Conservation (phyloP, 2,329 filamentous ascomycete genomes). For the Cercospora brassicicola region DNA sequence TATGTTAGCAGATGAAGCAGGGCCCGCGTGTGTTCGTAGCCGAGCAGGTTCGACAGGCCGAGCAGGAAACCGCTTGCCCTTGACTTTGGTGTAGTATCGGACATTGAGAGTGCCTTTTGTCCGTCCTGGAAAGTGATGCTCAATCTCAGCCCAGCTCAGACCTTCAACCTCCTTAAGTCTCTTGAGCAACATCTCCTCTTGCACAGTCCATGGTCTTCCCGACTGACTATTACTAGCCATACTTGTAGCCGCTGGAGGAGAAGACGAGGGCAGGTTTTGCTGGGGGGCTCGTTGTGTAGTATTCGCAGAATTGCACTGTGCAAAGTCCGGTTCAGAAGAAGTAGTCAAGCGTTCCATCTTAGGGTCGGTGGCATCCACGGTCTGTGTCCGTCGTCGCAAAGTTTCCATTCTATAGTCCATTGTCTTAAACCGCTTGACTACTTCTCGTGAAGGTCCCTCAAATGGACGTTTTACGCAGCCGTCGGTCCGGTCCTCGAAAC, state of each 20-base stretch:
- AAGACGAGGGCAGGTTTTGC: neutral
- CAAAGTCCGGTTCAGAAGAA: conserved; percentile 15
- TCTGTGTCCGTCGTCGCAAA: neutral
- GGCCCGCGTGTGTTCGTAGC: neutral
- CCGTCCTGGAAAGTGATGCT: conserved; percentile 38
- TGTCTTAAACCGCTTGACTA: neutral
- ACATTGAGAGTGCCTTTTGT: conserved; percentile 32
- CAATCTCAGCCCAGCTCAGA: conserved; percentile 42
- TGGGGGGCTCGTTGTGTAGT: neutral
- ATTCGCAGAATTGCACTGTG: neutral
- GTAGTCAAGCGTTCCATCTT: conserved; percentile 12
- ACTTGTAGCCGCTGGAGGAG: neutral
- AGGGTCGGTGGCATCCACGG: conserved; percentile 10
- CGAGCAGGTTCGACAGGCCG: neutral
- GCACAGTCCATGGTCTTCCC: conserved; percentile 2
- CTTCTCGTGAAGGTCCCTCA: neutral
- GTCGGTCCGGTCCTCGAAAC: neutral
- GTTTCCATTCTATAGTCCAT: neutral
- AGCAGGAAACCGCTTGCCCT: neutral
- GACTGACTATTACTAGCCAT: neutral
- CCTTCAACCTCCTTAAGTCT: conserved; percentile 45
- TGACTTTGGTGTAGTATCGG: conserved; percentile 27
- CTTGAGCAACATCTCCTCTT: conserved; percentile 40
- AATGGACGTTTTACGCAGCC: neutral
- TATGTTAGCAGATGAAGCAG: neutral